These are phyloP conservation scores for Pestalotiopsis sp. DNA, from an alignment of 2,329 filamentous ascomycete species.

Conservation along the genomic window DNA sequence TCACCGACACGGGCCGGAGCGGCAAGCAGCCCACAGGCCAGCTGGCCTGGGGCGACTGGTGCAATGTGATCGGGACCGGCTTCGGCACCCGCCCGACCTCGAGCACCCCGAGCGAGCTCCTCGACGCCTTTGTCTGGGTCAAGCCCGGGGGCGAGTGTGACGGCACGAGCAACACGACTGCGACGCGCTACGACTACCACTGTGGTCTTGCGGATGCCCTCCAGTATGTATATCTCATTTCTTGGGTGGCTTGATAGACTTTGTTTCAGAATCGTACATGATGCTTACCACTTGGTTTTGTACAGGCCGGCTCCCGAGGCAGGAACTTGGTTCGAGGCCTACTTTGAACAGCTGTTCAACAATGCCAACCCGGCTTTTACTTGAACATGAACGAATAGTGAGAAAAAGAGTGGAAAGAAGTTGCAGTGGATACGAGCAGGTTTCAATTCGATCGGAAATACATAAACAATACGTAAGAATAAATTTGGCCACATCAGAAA, in stretches of 20 bases:
- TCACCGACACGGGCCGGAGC: slow-evolving; percentile 33
- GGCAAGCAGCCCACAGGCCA: slow-evolving; percentile 57
- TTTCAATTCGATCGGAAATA: not conserved
- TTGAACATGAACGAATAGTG: not conserved
- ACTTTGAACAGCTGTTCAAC: slow-evolving; percentile 59
- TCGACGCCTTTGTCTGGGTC: slow-evolving; percentile 66
- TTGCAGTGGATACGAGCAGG: not conserved
- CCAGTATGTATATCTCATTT: slow-evolving; percentile 28
- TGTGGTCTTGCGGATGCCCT: slow-evolving; percentile 58
- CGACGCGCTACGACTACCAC: slow-evolving; percentile 52
- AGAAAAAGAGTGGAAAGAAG: no score
- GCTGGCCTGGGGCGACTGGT: slow-evolving; percentile 61
- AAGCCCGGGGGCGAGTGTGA: slow-evolving; percentile 60
- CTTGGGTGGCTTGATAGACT: not conserved
- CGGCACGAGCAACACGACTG: slow-evolving; percentile 42
- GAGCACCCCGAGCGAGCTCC: slow-evolving; percentile 52
- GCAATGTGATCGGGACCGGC: slow-evolving; percentile 59
- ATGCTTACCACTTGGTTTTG: not conserved
- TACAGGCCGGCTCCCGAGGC: slow-evolving; percentile 67
- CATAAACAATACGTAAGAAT: not conserved
- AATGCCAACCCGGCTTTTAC: slow-evolving; percentile 60
- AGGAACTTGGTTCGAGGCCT: slow-evolving; percentile 68
- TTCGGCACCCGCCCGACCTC: slow-evolving; percentile 60
- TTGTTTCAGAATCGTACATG: slow-evolving; percentile 27
- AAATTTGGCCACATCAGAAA: not conserved